phyloP scores from a whole-genome alignment of 805 yeast genomes.

The Ogataea pilisensis region DNA sequence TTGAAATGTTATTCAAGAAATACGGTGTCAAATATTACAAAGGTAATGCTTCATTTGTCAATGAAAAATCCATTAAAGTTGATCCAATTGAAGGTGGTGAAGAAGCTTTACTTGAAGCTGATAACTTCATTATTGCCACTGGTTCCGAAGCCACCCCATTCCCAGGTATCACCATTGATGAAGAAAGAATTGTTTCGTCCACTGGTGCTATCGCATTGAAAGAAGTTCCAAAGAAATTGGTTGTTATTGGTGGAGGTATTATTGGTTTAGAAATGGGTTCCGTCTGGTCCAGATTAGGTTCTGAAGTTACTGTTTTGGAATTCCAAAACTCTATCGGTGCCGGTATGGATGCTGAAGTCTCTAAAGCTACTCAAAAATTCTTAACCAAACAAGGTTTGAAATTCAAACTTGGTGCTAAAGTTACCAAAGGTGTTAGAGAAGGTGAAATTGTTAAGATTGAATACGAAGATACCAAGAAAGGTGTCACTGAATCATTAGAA shows the following conservation, averaged over 20 bases:
- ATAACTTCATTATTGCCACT: constrained; percentile 91
- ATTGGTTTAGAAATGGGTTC: constrained; percentile 99
- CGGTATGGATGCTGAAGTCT: constrained; percentile 95
- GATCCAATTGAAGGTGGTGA: constrained; percentile 84
- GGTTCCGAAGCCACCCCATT: constrained; percentile 98
- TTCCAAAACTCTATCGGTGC: constrained; percentile 92
- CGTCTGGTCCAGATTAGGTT: constrained; percentile 91
- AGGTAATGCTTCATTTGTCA: constrained; percentile 85
- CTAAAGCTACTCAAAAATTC: constrained; percentile 85
- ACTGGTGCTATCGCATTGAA: constrained; percentile 84
- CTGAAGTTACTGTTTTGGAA: constrained; percentile 93
- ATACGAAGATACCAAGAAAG: constrained; percentile 84
- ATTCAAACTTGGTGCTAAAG: constrained; percentile 91
- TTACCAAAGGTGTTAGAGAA: constrained; percentile 76
- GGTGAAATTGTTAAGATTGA: constrained; percentile 86
- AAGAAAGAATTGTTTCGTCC: constrained; percentile 93
- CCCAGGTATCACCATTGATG: constrained; percentile 97
- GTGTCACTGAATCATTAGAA: constrained; percentile 72
- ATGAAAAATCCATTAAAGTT: constrained; percentile 73
- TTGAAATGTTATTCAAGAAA: constrained; percentile 92
- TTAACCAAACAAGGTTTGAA: constrained; percentile 92
- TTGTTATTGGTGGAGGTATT: constrained; percentile 98
- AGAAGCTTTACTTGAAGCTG: constrained; percentile 68
- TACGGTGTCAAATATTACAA: constrained; percentile 92
- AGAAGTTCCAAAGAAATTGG: constrained; percentile 88